These are phyloP conservation scores for Sclerotinia spermophila DNA, from an alignment of 2,329 filamentous ascomycete genomes.

Conservation along the genomic window DNA sequence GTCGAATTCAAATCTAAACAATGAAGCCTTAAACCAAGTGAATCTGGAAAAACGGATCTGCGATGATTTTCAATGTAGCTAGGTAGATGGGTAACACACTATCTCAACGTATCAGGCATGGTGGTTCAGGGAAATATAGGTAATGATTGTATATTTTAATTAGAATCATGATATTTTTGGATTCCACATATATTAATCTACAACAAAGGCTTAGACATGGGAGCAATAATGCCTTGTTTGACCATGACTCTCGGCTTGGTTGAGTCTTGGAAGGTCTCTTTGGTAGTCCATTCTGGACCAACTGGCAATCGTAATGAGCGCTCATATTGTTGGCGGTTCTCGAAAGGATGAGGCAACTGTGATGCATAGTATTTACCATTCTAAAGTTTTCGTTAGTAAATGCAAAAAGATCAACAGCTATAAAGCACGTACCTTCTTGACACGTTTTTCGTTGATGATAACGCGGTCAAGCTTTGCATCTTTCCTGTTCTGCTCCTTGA, in stretches of 20 bases:
- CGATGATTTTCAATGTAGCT: background rate
- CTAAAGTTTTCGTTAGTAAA: slow-evolving; percentile 40
- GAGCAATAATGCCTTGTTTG: slow-evolving; percentile 85
- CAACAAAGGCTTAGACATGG: slow-evolving; percentile 71
- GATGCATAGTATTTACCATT: slow-evolving; percentile 85
- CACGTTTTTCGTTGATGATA: slow-evolving; percentile 86
- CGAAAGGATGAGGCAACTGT: slow-evolving; percentile 83
- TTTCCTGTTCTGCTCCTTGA: slow-evolving; percentile 72
- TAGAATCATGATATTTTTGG: background rate
- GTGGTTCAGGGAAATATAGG: too few species aligned
- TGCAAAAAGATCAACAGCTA: background rate
- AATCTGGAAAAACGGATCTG: background rate
- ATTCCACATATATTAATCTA: slow-evolving; percentile 21
- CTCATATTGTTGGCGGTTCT: slow-evolving; percentile 86
- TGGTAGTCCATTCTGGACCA: slow-evolving; percentile 95
- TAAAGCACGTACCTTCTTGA: slow-evolving; percentile 68
- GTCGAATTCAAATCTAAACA: too few species aligned
- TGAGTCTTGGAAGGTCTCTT: slow-evolving; percentile 83
- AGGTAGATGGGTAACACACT: background rate
- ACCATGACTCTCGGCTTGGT: slow-evolving; percentile 87
- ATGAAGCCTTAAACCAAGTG: background rate
- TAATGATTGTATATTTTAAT: background rate
- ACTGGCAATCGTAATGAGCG: slow-evolving; percentile 79
- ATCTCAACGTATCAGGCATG: background rate
- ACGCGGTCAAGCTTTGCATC: slow-evolving; percentile 80